Evolutionary conservation across 345 rosid species (phyloP), one percentile per base, ranked within the genome.

Genomic region (Abelmoschus esculentus): DNA sequence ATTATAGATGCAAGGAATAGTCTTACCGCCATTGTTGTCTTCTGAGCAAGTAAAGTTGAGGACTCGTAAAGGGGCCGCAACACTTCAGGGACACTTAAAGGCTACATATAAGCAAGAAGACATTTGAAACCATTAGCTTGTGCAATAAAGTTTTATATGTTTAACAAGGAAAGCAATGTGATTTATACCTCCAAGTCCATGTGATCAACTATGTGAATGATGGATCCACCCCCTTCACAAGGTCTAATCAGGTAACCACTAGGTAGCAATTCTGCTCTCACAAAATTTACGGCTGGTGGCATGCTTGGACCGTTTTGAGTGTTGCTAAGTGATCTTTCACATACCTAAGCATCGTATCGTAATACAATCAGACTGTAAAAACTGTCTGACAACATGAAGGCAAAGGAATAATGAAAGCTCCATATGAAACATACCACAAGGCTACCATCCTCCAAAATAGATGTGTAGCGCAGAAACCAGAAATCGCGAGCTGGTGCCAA

Each of bases 211-310:
- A 93, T 82, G 74, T 93, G 96, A 78, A 93, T 86, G 72, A 93
- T 86, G 29, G 98, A 93, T n/a, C 98, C 98, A 71, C 98, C 97
- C 46, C 98, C 98, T 87, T 93, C 99, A 76, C 99, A 93, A 11
- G 99, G 99, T 73, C 99, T 78, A 75, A 93, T 88, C 75, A 93
- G 78, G 75, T 89, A 93, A 26, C 99, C 99, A 69, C 97, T 93
- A 10, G 99, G 96, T 54, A 93, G 82, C 77, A 88, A 81, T 82
- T 91, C 97, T 42, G 93, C 99, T 81, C 99, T 84, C 52, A 89
- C 96, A 73, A 91, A 93, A 77, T 88, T 92, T 70, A 86, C 95
- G 53, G 93, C 96, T 1, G 90, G 93, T 14, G 97, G 99, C 96
- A 93, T 87, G 76, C 89, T 85, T 1, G 96, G 97, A 64, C 99